Conservation (phyloP, 495 filamentous ascomycete species). For the Penicillium egyptiacum region DNA sequence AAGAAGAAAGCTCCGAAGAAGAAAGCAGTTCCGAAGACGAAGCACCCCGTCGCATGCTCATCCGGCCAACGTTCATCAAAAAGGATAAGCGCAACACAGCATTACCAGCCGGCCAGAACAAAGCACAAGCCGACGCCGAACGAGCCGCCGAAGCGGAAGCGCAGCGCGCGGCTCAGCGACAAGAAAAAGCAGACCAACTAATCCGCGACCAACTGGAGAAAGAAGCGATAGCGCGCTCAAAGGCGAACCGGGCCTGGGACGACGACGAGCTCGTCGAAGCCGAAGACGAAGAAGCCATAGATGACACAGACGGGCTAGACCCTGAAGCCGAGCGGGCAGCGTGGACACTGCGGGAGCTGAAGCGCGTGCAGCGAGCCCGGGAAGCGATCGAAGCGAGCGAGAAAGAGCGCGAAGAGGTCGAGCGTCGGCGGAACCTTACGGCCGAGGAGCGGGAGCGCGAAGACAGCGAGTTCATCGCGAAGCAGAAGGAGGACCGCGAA, state of each 20-base stretch:
- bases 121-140: constrained; percentile 40
- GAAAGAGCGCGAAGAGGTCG: constrained; percentile 84
- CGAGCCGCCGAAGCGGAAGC: constrained; percentile 58
- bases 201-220: constrained; percentile 87
- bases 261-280: constrained; percentile 69
- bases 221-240: constrained; percentile 69
- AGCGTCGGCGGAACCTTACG: constrained; percentile 82
- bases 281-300: constrained; percentile 65
- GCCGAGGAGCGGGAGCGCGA: constrained; percentile 85
- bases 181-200: constrained; percentile 69
- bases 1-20: constrained; percentile 52
- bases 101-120: constrained; percentile 6
- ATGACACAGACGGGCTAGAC: constrained; percentile 84
- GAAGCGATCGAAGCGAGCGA: constrained; percentile 81
- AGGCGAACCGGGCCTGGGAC: constrained; percentile 81
- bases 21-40: constrained; percentile 71
- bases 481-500: constrained; percentile 80
- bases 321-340: constrained; percentile 86
- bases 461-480: constrained; percentile 72
- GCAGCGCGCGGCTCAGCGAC: constrained; percentile 46
- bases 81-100: constrained; percentile 65
- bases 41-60: constrained; percentile 67
- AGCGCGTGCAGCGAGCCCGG: constrained; percentile 80
- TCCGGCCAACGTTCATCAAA: constrained; percentile 89
- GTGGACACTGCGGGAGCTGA: constrained; percentile 92